These are phyloP conservation scores for Neocucurbitaria cava DNA, from an alignment of 2,329 filamentous ascomycete species.

Conservation along the genomic window DNA sequence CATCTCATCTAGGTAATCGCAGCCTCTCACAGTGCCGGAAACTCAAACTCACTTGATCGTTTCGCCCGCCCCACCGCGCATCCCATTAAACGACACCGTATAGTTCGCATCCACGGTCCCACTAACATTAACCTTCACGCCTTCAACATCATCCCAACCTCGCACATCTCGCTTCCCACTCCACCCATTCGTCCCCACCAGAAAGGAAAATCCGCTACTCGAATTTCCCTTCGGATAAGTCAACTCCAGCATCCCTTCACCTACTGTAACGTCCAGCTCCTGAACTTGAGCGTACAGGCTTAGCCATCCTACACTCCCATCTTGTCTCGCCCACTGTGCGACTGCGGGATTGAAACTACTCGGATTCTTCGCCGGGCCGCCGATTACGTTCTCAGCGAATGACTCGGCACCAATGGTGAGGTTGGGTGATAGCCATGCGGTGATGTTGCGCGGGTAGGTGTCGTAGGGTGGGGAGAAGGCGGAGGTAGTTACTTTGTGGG, in stretches of 20 bases:
- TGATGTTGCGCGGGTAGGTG: slow-evolving; percentile 63
- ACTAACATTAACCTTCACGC: slow-evolving; percentile 54
- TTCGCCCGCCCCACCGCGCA: slow-evolving; percentile 45
- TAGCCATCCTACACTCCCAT: slow-evolving; percentile 39
- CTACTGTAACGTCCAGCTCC: slow-evolving; percentile 29
- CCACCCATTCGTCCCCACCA: slow-evolving; percentile 56
- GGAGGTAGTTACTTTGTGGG: slow-evolving; percentile 60
- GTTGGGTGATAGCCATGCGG: slow-evolving; percentile 63
- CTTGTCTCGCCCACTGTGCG: slow-evolving; percentile 61
- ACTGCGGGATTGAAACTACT: slow-evolving; percentile 66
- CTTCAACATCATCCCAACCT: slow-evolving; percentile 58
- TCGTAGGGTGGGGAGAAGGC: slow-evolving; percentile 68
- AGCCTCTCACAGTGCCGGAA: not conserved
- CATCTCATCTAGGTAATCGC: not conserved
- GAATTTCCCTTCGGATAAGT: slow-evolving; percentile 62
- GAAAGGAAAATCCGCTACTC: slow-evolving; percentile 59
- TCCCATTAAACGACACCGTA: slow-evolving; percentile 55
- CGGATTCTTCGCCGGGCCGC: slow-evolving; percentile 61
- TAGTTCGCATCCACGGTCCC: slow-evolving; percentile 55
- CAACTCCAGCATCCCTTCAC: slow-evolving; percentile 53
- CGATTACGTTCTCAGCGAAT: slow-evolving; percentile 63
- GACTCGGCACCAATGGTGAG: slow-evolving; percentile 68
- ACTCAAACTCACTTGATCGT: slow-evolving; percentile 51
- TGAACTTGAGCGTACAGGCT: slow-evolving; percentile 37
- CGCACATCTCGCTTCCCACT: slow-evolving; percentile 53